Evolutionary conservation across 495 filamentous ascomycete genomes (phyloP), one percentile per base, ranked within the genome.

Genomic region (Bryoglossum gracile): DNA sequence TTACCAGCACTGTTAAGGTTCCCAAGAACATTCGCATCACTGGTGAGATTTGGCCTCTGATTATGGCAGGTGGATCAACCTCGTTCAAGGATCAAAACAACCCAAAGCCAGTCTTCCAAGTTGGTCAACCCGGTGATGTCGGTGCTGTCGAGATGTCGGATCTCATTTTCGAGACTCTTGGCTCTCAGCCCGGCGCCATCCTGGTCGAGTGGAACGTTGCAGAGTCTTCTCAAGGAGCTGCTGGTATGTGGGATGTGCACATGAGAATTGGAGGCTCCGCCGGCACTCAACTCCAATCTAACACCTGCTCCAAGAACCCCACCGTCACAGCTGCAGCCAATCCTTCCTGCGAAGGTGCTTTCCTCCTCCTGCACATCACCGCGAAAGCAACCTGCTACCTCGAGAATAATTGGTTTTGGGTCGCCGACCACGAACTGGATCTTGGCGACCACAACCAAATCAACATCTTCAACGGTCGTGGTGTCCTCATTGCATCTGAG

Each of bases 391-490:
- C 77, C 44, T 76, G 82, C 13, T 94, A 95, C 64, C 66, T 94
- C 39, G 91, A 95, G 68, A 96, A 97, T 67, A 81, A 78, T 35
- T 97, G 91, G 91, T 86, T 84, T 65, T 97, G 91, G 91, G 88
- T 90, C 22, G 80, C 91, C 1, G 91, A 97, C 65, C 91, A 97
- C 70, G 85, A 88, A 51, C 82, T 97, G 33, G 91, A 95, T 62
- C 76, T 80, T 3, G 36, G 65, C 6, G 83, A 85, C 58, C 78
- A 86, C 67, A 78, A 77, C 50, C 91, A 95, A 66, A 84, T 95
- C 65, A 85, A 92, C 65, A 77, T 97, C 55, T 97, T 83, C 73
- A 95, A 87, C 59, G 91, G 89, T 36, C 86, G 91, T 50, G 91
- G 90, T 94, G 67, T 75, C 60, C 38, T 60, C 19, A 54, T 60